Percentiles rank a stretch among this genome's conserved stretches.
Conservation (phyloP, 2,329 filamentous ascomycete species). For the Fusarium sp. region DNA sequence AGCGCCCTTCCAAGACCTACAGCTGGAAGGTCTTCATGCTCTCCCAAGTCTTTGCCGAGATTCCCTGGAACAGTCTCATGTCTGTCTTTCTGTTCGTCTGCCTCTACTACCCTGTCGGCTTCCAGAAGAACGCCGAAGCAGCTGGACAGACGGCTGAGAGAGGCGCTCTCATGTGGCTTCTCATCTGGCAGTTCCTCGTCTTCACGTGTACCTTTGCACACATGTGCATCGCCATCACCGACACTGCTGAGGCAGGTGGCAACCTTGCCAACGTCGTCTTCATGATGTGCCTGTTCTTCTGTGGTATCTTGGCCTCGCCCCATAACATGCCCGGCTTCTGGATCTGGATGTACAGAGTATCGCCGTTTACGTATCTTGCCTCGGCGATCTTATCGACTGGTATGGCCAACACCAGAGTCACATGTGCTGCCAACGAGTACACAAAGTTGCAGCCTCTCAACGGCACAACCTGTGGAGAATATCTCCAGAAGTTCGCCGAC, state of each 20-base stretch:
- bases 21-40: conserved; percentile 88
- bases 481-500: conserved; percentile 59
- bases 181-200: conserved; percentile 71
- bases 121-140: conserved; percentile 71
- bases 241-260: conserved; percentile 72
- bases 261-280: conserved; percentile 74
- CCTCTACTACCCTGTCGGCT: conserved; percentile 87
- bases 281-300: conserved; percentile 72
- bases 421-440: conserved; percentile 72
- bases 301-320: conserved; percentile 68
- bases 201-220: conserved; percentile 75
- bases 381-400: conserved; percentile 42
- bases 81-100: conserved; percentile 77
- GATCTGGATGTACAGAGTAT: conserved; percentile 77
- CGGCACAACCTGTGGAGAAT: conserved; percentile 63
- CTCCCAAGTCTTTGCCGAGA: conserved; percentile 81
- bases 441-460: conserved; percentile 68
- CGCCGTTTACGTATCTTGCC: conserved; percentile 58
- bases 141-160: conserved; percentile 54
- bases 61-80: conserved; percentile 85
- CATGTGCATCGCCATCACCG: conserved; percentile 70
- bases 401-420: conserved; percentile 41
- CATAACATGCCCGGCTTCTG: conserved; percentile 71
- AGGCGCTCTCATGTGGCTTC: conserved; percentile 73
- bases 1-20: conserved; percentile 85